phyloP scores from a whole-genome alignment of 1,139 yeast genomes.

The Pneumocystis canis region DNA sequence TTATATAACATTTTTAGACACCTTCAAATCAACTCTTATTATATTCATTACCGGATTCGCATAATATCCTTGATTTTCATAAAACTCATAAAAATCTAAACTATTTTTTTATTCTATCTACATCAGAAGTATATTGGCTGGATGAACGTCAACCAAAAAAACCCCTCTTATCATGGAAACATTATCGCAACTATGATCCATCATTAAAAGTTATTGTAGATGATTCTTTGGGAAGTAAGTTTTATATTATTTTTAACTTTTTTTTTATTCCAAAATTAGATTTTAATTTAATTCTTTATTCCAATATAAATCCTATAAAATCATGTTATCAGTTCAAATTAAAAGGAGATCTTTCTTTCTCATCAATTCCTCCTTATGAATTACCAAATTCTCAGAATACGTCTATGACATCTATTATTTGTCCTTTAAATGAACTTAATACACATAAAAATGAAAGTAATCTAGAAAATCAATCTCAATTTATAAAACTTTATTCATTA shows the following conservation, averaged over 20 bases:
- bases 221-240: not conserved
- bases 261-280: not conserved
- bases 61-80: not conserved
- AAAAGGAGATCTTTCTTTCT: not conserved
- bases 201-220: not conserved
- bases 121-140: not conserved
- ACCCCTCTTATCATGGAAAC: slow-evolving; percentile 1
- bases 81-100: not conserved
- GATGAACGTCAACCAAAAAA: not conserved
- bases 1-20: not conserved
- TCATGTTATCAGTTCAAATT: not conserved
- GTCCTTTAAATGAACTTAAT: not conserved
- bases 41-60: not conserved
- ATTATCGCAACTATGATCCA: not conserved
- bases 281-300: not conserved
- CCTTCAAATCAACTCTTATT: not conserved
- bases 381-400: not conserved
- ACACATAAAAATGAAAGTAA: not conserved
- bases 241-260: not conserved
- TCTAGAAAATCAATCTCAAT: not conserved
- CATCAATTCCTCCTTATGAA: not conserved
- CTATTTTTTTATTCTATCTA: not conserved
- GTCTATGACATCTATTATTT: not conserved
- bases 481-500: not conserved
- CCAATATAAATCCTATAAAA: not conserved